Conservation (phyloP, 2,329 filamentous ascomycete genomes). For the Claviceps pusilla region DNA sequence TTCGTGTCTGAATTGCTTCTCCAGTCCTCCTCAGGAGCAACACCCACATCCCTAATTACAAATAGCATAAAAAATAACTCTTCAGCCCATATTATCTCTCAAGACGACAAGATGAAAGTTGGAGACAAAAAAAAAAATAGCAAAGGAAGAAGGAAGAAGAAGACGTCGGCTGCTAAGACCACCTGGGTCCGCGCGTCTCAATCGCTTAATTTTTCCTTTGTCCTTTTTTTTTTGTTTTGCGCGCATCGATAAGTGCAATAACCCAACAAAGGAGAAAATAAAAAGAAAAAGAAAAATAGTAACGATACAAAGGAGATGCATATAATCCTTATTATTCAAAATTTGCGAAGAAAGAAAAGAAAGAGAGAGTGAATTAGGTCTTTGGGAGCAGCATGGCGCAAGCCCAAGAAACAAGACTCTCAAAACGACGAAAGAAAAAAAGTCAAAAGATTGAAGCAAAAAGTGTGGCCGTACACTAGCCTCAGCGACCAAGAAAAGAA, state of each 20-base stretch:
- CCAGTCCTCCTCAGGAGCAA: not conserved
- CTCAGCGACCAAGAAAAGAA: constrained; percentile 11
- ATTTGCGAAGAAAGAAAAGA: constrained; percentile 11
- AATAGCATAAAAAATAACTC: constrained; percentile 1
- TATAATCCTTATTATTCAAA: constrained; percentile 12
- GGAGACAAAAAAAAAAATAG: not conserved
- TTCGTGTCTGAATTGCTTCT: not conserved
- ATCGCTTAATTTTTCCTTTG: not conserved
- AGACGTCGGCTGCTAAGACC: constrained; percentile 13
- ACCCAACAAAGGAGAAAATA: constrained; percentile 3
- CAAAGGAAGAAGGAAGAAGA: not conserved
- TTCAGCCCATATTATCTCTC: constrained; percentile 1
- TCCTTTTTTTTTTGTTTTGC: no score
- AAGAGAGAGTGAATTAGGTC: constrained; percentile 16
- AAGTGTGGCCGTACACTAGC: constrained; percentile 12
- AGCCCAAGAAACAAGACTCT: constrained; percentile 1
- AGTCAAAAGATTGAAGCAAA: constrained; percentile 5
- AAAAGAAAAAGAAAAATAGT: constrained; percentile 9
- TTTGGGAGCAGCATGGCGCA: constrained; percentile 11
- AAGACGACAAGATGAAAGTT: not conserved
- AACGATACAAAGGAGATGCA: constrained; percentile 8
- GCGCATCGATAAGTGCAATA: no score
- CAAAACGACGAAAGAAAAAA: constrained; percentile 12
- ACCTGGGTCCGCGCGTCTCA: constrained; percentile 16
- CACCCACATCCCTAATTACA: constrained; percentile 2